Conservation (phyloP, 2,329 filamentous ascomycete genomes). For the Pyricularia pennisetigena region DNA sequence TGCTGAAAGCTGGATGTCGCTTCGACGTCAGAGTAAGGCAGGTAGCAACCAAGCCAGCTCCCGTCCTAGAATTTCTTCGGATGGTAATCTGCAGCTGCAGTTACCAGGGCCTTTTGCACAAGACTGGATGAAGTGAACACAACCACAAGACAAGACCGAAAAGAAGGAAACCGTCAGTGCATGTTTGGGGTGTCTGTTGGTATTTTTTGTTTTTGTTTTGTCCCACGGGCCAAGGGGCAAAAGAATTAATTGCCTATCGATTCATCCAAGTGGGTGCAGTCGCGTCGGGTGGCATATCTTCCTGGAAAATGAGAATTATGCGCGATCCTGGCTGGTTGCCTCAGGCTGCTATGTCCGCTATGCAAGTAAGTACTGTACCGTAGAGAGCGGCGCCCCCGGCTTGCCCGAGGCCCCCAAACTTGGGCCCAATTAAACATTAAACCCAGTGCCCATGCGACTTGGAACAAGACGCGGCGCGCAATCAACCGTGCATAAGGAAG, state of each 20-base stretch:
- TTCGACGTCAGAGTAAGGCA: background rate
- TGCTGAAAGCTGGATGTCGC: background rate
- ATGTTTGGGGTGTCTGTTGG: background rate
- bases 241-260: background rate
- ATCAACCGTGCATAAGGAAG: background rate
- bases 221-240: background rate
- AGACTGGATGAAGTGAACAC: background rate
- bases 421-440: background rate
- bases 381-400: too few relatives aligned
- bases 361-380: background rate
- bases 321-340: constrained; percentile 6
- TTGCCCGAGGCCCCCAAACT: background rate
- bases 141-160: background rate
- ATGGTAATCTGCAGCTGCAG: background rate
- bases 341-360: background rate
- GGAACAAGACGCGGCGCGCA: background rate
- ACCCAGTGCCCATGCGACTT: background rate
- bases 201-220: background rate
- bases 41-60: background rate
- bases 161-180: background rate
- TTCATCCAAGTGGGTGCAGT: constrained; percentile 1
- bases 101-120: background rate
- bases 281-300: constrained; percentile 1
- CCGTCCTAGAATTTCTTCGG: background rate
- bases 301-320: constrained; percentile 8